A percentile compares a stretch with the other conserved stretches of the same genome.
phyloP scores from a whole-genome alignment of 2,329 filamentous ascomycete species.

The Pseudogymnoascus sp. region DNA sequence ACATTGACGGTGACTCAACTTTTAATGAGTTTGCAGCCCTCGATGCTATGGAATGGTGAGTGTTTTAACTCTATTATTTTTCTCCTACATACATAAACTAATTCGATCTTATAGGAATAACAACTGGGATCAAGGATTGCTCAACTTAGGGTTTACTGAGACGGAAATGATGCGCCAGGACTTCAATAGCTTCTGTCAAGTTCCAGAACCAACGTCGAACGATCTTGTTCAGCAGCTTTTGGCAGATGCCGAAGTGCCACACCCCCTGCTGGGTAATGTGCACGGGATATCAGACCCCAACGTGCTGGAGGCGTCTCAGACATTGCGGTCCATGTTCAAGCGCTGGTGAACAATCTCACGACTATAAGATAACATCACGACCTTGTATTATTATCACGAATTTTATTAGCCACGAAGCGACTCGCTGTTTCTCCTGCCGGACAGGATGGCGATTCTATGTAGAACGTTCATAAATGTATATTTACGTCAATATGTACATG shows the following conservation, averaged over 20 bases:
- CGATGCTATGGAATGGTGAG: conserved; percentile 42
- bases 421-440: neutral
- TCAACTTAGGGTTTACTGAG: conserved; percentile 30
- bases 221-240: conserved; percentile 26
- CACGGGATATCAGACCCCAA: neutral
- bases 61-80: conserved; percentile 3
- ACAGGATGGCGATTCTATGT: neutral
- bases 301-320: conserved; percentile 9
- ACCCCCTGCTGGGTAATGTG: neutral
- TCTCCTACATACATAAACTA: conserved; percentile 14
- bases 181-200: conserved; percentile 27
- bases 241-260: neutral
- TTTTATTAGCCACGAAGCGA: neutral
- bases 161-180: conserved; percentile 28
- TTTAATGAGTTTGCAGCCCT: conserved; percentile 51
- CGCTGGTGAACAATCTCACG: neutral
- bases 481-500: neutral
- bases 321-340: conserved; percentile 5
- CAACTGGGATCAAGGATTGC: conserved; percentile 28
- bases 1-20: conserved; percentile 36
- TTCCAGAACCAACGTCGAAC: conserved; percentile 26
- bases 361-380: neutral
- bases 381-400: neutral
- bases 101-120: conserved; percentile 19
- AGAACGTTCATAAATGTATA: neutral